A percentile compares a stretch with the other conserved stretches of the same genome.
Conservation (phyloP, 2,329 filamentous ascomycete species). For the Colletotrichum scovillei region DNA sequence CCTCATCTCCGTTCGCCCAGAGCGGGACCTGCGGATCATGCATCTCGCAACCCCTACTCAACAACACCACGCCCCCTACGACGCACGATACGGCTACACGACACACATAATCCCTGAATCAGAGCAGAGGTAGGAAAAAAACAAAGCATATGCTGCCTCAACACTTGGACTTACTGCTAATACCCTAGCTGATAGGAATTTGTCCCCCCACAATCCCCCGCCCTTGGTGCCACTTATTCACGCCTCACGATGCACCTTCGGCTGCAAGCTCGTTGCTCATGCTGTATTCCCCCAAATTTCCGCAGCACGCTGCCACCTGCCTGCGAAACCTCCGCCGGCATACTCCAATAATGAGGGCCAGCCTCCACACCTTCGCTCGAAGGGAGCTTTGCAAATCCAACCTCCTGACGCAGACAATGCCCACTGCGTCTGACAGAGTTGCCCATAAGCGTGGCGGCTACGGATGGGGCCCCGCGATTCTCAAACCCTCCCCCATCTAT, state of each 20-base stretch:
- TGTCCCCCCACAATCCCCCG: conserved; percentile 18
- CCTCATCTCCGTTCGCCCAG: conserved; percentile 32
- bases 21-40: conserved; percentile 35
- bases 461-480: conserved; percentile 28
- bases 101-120: neutral
- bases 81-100: neutral
- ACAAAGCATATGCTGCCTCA: neutral
- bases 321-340: neutral
- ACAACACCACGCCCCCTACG: neutral
- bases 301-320: neutral
- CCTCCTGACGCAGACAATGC: conserved; percentile 18
- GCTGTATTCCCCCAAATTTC: neutral
- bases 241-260: neutral
- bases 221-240: neutral
- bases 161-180: neutral
- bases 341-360: conserved; percentile 6
- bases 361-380: conserved; percentile 35
- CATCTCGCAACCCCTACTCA: conserved; percentile 21
- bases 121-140: neutral
- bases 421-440: conserved; percentile 15
- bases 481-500: conserved; percentile 24
- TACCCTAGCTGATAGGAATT: neutral
- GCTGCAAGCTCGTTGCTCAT: neutral
- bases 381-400: conserved; percentile 25
- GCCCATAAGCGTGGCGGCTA: conserved; percentile 8